Conservation (phyloP, 768 basidiomycete species). For the Pleurotus pulmonarius region DNA sequence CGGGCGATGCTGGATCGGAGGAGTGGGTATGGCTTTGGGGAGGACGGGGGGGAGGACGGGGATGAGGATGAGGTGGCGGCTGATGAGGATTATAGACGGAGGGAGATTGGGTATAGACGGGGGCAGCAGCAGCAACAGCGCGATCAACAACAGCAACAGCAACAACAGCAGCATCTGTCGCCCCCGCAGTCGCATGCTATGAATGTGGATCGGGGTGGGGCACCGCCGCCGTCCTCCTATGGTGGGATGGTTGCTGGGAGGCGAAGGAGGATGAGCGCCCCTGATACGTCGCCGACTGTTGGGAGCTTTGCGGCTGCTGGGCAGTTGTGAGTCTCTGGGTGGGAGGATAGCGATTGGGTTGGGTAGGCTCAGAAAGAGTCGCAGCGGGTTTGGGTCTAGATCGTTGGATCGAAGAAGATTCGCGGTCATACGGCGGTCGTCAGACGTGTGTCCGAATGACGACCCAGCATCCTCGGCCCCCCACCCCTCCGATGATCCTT, state of each 20-base stretch:
- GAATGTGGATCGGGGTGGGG: background rate
- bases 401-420: too few relatives aligned
- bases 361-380: too few relatives aligned
- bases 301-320: conserved; percentile 5
- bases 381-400: too few relatives aligned
- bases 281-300: conserved; percentile 14
- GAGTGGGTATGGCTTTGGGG: too few relatives aligned
- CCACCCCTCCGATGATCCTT: too few relatives aligned
- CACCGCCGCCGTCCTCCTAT: background rate
- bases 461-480: too few relatives aligned
- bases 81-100: background rate
- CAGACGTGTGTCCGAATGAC: too few relatives aligned
- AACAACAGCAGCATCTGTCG: background rate
- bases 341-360: too few relatives aligned
- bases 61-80: conserved; percentile 21
- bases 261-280: conserved; percentile 31
- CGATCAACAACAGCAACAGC: background rate
- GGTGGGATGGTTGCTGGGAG: conserved; percentile 16
- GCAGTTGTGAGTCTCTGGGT: background rate
- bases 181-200: background rate
- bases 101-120: background rate
- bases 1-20: conserved; percentile 35
- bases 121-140: background rate
- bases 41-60: conserved; percentile 16
- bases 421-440: too few relatives aligned